Evolutionary conservation across 805 yeast genomes (phyloP).

Genomic region (Candida germanica): DNA sequence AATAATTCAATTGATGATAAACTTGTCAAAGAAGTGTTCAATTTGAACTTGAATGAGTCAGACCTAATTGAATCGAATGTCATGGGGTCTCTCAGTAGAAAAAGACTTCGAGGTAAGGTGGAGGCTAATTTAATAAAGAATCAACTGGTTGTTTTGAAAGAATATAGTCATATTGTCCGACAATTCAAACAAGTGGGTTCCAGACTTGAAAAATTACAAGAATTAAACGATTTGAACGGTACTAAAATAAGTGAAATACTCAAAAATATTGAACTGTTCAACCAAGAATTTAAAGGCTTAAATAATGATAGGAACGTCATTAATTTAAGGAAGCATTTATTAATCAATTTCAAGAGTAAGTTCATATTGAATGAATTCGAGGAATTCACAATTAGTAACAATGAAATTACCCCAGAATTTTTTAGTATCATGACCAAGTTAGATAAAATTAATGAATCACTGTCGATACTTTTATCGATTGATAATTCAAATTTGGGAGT

Average conservation of each 20-base stretch:
- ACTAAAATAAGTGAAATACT: conserved; percentile 32
- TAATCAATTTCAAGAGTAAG: conserved; percentile 52
- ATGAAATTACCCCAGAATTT: conserved; percentile 51
- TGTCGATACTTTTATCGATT: conserved; percentile 62
- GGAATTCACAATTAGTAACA: conserved; percentile 51
- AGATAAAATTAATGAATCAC: conserved; percentile 59
- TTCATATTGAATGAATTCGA: conserved; percentile 74
- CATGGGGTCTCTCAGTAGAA: conserved; percentile 58
- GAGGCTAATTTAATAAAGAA: conserved; percentile 59
- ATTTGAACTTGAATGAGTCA: conserved; percentile 19
- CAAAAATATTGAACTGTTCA: conserved; percentile 20
- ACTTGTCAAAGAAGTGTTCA: conserved; percentile 30
- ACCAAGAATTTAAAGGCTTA: conserved; percentile 22
- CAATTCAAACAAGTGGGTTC: conserved; percentile 22
- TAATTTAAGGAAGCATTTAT: conserved; percentile 48
- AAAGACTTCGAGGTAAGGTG: conserved; percentile 55
- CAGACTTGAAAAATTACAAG: conserved; percentile 19
- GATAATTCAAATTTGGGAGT: conserved; percentile 66
- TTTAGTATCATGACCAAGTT: conserved; percentile 60
- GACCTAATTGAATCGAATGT: conserved; percentile 46
- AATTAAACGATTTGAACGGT: conserved; percentile 32
- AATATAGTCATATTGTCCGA: conserved; percentile 29
- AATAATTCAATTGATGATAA: conserved; percentile 42
- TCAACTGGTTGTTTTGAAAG: conserved; percentile 38
- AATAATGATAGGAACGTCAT: conserved; percentile 30